Evolutionary conservation across 2,329 filamentous ascomycete species (phyloP).

Genomic region (Geoglossum cookeanum): DNA sequence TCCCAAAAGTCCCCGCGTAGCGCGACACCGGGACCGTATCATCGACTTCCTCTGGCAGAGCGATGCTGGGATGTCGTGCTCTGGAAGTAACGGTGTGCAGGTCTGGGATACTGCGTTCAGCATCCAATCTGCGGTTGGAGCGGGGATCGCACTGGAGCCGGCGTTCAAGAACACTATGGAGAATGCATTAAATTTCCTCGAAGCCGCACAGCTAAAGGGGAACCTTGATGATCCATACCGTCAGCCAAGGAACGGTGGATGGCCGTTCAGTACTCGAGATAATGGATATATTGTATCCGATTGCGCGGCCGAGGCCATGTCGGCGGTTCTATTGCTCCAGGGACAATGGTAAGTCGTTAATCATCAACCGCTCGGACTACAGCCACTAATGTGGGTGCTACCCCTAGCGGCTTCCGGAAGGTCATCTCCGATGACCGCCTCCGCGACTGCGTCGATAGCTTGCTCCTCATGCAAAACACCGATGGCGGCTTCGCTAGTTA

Average conservation of each 20-base stretch:
- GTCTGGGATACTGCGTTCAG: not conserved
- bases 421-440: conserved; percentile 6
- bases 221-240: not conserved
- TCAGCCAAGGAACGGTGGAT: not conserved
- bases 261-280: not conserved
- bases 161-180: not conserved
- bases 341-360: not conserved
- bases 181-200: not conserved
- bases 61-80: not conserved
- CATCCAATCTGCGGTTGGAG: not conserved
- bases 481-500: conserved; percentile 7
- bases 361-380: too few relatives aligned
- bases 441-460: conserved; percentile 5
- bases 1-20: not conserved
- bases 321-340: not conserved
- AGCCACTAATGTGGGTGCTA: too few relatives aligned
- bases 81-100: not conserved
- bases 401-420: conserved; percentile 2
- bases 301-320: not conserved
- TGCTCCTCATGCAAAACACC: conserved; percentile 6
- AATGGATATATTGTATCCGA: conserved; percentile 1
- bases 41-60: not conserved
- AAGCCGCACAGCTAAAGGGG: not conserved
- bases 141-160: not conserved
- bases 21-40: not conserved